phyloP scores from a whole-genome alignment of 768 basidiomycete species.

The Wakefieldia striispora region DNA sequence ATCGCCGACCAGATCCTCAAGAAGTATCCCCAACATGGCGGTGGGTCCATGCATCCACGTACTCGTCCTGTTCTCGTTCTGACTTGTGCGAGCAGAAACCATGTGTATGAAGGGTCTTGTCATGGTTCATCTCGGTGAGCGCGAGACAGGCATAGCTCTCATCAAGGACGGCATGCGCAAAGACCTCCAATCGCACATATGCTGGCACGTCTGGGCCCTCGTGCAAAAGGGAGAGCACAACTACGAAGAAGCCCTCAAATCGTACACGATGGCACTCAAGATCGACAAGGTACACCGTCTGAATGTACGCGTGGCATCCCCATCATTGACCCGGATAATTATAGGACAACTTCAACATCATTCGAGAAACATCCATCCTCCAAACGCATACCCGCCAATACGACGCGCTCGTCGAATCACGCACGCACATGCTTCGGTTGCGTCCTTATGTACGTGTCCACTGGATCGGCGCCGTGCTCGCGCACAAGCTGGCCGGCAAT shows the following conservation, averaged over 20 bases:
- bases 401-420: conserved; percentile 75
- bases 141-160: conserved; percentile 78
- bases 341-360: conserved; percentile 91
- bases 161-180: conserved; percentile 81
- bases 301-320: background rate
- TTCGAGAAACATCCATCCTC: conserved; percentile 86
- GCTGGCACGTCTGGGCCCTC: conserved; percentile 97
- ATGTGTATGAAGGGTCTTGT: conserved; percentile 95
- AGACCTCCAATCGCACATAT: conserved; percentile 88
- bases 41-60: conserved; percentile 43
- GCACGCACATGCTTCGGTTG: conserved; percentile 73
- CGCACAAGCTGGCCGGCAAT: conserved; percentile 82
- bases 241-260: conserved; percentile 91
- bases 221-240: conserved; percentile 93
- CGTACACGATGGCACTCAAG: conserved; percentile 84
- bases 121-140: conserved; percentile 72
- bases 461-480: conserved; percentile 88
- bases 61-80: background rate
- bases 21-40: conserved; percentile 95
- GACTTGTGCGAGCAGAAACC: conserved; percentile 59
- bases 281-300: conserved; percentile 74
- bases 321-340: background rate
- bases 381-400: conserved; percentile 86
- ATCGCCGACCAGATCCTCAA: conserved; percentile 92
- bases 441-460: conserved; percentile 83